phyloP scores from a whole-genome alignment of 2,329 filamentous ascomycete species.

The Claviceps spartinae region DNA sequence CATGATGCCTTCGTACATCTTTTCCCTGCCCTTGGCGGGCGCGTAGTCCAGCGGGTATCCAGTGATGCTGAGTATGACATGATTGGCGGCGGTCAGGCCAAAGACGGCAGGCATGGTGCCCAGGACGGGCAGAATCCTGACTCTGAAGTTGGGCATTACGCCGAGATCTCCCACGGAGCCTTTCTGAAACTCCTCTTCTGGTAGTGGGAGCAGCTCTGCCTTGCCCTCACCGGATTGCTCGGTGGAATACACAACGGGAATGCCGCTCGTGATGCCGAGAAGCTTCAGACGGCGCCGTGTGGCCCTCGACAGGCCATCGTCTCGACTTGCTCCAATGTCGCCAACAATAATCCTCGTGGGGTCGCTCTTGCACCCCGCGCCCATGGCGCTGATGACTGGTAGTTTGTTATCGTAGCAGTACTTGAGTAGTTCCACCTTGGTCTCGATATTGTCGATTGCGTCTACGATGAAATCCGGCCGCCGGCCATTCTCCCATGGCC shows the following conservation, averaged over 20 bases:
- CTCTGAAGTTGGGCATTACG: slow-evolving; percentile 81
- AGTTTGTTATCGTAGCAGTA: slow-evolving; percentile 71
- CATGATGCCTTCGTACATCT: slow-evolving; percentile 80
- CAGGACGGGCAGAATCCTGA: slow-evolving; percentile 86
- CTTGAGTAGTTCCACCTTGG: slow-evolving; percentile 79
- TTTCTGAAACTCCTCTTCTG: slow-evolving; percentile 78
- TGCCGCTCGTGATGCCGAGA: slow-evolving; percentile 67
- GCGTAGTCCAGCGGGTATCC: slow-evolving; percentile 81
- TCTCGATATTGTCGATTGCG: slow-evolving; percentile 96
- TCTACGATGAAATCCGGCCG: slow-evolving; percentile 84
- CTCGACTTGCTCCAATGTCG: slow-evolving; percentile 76
- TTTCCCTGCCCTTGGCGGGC: slow-evolving; percentile 68
- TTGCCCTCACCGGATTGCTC: slow-evolving; percentile 86
- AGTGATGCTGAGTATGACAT: slow-evolving; percentile 69
- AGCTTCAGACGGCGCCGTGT: slow-evolving; percentile 69
- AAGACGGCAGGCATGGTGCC: slow-evolving; percentile 98
- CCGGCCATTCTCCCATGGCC: slow-evolving; percentile 46
- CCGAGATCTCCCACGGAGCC: slow-evolving; percentile 77
- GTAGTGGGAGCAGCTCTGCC: slow-evolving; percentile 72
- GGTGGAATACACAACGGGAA: slow-evolving; percentile 84
- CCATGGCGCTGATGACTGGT: slow-evolving; percentile 88
- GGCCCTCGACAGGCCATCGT: slow-evolving; percentile 76
- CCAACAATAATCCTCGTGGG: slow-evolving; percentile 76
- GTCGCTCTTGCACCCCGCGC: slow-evolving; percentile 84
- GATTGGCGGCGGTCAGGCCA: slow-evolving; percentile 81